Evolutionary conservation across 2,329 filamentous ascomycete genomes (phyloP).

Genomic region (Coniella lustricola): DNA sequence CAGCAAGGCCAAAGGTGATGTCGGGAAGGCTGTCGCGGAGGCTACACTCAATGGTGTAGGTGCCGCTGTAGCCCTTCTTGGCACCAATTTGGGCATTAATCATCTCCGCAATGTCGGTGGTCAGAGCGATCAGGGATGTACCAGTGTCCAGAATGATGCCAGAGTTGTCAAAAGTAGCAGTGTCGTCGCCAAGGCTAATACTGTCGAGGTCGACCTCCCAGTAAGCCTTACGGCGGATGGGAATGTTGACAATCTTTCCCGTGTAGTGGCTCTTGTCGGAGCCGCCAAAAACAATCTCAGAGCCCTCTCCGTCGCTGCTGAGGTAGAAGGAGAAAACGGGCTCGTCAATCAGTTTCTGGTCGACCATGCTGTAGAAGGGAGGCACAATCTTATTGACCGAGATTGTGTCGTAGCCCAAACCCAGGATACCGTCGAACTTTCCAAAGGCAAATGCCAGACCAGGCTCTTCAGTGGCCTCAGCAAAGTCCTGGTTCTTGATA

Average conservation of each 20-base stretch:
- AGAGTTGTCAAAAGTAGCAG: slow-evolving; percentile 85
- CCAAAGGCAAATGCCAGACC: slow-evolving; percentile 97
- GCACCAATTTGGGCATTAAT: slow-evolving; percentile 97
- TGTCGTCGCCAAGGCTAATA: slow-evolving; percentile 80
- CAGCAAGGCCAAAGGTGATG: slow-evolving; percentile 81
- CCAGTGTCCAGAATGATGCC: slow-evolving; percentile 97
- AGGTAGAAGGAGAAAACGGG: slow-evolving; percentile 97
- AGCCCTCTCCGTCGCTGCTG: slow-evolving; percentile 66
- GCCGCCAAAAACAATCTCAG: slow-evolving; percentile 85
- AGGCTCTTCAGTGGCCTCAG: slow-evolving; percentile 91
- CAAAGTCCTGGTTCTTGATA: slow-evolving; percentile 87
- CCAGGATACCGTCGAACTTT: slow-evolving; percentile 93
- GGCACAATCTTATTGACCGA: slow-evolving; percentile 94
- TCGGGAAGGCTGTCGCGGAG: slow-evolving; percentile 81
- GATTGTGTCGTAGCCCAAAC: slow-evolving; percentile 89
- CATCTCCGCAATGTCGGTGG: slow-evolving; percentile 84
- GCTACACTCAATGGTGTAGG: slow-evolving; percentile 88
- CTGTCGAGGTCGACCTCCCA: slow-evolving; percentile 97
- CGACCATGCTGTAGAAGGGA: slow-evolving; percentile 92
- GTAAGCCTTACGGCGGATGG: slow-evolving; percentile 96
- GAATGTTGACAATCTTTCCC: slow-evolving; percentile 87
- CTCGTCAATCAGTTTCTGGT: slow-evolving; percentile 84
- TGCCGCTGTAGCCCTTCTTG: slow-evolving; percentile 95
- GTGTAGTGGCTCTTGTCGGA: slow-evolving; percentile 72
- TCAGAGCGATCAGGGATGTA: slow-evolving; percentile 94